Evolutionary conservation across 805 yeast species (phyloP), one percentile per base, ranked within the genome.

Genomic region (Ogataea angusta): DNA sequence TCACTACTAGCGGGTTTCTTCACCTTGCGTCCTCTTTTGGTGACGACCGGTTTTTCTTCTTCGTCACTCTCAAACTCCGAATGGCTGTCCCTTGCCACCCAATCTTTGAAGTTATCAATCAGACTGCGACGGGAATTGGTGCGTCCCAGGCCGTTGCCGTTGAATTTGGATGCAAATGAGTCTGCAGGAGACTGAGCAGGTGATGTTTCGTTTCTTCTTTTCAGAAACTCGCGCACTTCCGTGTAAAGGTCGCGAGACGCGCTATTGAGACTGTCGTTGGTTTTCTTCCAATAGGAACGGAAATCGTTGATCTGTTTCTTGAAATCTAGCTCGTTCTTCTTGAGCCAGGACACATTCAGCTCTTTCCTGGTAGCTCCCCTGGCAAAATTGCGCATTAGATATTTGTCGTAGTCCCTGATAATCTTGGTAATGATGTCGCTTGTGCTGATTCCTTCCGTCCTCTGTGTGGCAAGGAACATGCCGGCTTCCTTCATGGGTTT

Each of bases 351-450:
- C 15, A 93, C 98, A 58, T 93, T 93, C 56, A 93, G 76, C 57
- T 93, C 99, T 62, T 93, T 88, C 58, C 99, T 76, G 2, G 97
- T 85, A 9, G 96, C 98, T 34, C 99, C 99, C 51, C 99, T 77
- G 12, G 96, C 96, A 65, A 93, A 91, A 68, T 93, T 93, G 61
- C 99, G 80, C 93, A 91, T 84, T 63, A 93, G 70, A 64, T 93
- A 93, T 67, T 90, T 88, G 69, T 93, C 99, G 66, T 93, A 93
- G 66, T 93, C 98, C 54, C 93, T 77, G 53, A 93, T 90, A 53
- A 93, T 87, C 59, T 85, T 88, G 47, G 98, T 91, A 57, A 93
- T 93, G 51, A 93, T 91, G 62, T 91, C 98, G 24, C 95, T 84
- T 1, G 99, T 93, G 15, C 96, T 86, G 30, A 93, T 82, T 10